Conservation (phyloP, 1,284 basidiomycete species). For the Austroboletus niveus region DNA sequence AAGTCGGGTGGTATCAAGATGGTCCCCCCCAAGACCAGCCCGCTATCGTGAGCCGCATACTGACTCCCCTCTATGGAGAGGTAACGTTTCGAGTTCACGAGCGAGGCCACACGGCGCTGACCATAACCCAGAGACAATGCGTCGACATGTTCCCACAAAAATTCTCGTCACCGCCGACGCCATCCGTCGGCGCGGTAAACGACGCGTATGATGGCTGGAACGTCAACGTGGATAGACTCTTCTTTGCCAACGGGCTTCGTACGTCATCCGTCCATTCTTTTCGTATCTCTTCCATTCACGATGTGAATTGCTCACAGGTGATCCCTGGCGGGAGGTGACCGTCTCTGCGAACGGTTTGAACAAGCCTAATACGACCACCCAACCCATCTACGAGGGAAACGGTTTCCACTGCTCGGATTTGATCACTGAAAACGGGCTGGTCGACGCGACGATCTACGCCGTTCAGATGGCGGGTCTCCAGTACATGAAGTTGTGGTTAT, state of each 20-base stretch:
- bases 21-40: conserved; percentile 53
- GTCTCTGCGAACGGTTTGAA: conserved; percentile 55
- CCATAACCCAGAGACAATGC: conserved; percentile 53
- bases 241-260: conserved; percentile 71
- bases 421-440: conserved; percentile 36
- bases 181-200: conserved; percentile 45
- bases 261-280: conserved; percentile 25
- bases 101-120: neutral
- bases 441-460: conserved; percentile 49
- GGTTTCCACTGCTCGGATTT: conserved; percentile 72
- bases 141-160: conserved; percentile 55
- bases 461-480: conserved; percentile 51
- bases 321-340: conserved; percentile 73
- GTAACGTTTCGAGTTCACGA: conserved; percentile 33
- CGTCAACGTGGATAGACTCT: conserved; percentile 52
- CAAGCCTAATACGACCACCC: conserved; percentile 46
- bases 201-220: conserved; percentile 59
- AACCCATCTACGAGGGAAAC: conserved; percentile 55
- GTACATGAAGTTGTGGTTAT: conserved; percentile 52
- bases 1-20: conserved; percentile 65
- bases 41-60: conserved; percentile 55
- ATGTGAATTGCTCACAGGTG: conserved; percentile 41
- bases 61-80: conserved; percentile 59
- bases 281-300: neutral
- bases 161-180: conserved; percentile 44